Base-by-base conservation (phyloP, 164 flowering plant species). In the Sextonia rubra region DNA sequence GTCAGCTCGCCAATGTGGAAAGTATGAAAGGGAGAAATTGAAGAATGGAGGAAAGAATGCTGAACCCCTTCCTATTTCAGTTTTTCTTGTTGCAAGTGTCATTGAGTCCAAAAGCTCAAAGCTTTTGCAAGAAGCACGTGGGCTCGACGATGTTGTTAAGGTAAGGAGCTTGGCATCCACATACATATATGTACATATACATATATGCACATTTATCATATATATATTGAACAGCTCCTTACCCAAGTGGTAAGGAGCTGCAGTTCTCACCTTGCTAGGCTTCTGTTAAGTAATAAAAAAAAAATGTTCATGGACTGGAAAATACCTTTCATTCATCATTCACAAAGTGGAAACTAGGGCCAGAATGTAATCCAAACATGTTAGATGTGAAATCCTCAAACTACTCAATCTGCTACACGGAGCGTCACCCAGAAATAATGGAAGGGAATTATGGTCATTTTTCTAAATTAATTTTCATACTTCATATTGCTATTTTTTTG, bases 101-200 rank as follows among this genome's bases (percentile, higher is more conserved):
- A 81, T 95, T 63, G 91, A 95, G 81, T 89, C 87, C 30, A 95
- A 86, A 84, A 90, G 99, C 76, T n/a, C 89, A 18, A 91, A 88
- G 86, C 85, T 95, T 47, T 68, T 89, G 74, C 80, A 79, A 26
- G 97, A 95, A 82, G 99, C 99, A 74, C 84, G 93, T 12, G 99
- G 99, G 64, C 82, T 95, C 17, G 99, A 95, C 74, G 99, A 95
- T 78, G 98, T 95, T 70, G 96, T 95, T 58, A 91, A 95, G 97
- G 99, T 91, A 58, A n/a, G 8, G 17, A 47, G 22, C 56, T 12
- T 29, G 20, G 66, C 66, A 7, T 32, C 37, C n/a, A 37, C 44
- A 0, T 17, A 56, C 18, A 56, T 63, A 23, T 60, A 32, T 48
- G 56, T 23, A 48, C 56, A 55, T 20, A 44, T 48, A 47, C 44